Evolutionary conservation across 805 yeast species (phyloP), one percentile per base, ranked within the genome.

Genomic region (Saturnispora sekii): DNA sequence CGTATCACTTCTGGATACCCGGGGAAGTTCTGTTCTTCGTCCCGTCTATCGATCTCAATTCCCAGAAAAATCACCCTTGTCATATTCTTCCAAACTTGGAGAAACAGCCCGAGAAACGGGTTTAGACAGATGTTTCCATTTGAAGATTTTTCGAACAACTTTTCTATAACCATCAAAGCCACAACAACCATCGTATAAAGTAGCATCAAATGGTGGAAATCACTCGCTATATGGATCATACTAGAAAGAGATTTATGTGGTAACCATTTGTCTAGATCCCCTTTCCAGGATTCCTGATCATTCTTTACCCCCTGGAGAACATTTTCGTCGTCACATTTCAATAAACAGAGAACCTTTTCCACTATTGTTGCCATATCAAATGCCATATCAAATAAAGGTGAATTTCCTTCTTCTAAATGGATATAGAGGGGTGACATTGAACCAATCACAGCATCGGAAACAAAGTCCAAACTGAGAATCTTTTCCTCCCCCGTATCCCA

Each of bases 31-130:
- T 57, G 57, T 36, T 65, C 68, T 54, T 73, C 81, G 44, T 70
- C 69, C 43, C 70, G 51, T 49, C 81, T 59, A 53, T 77, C 82
- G 31, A 76, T 69, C 52, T 79, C 84, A 6, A 83, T 60, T 0
- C 86, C 85, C 7, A 77, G 60, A 9, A 75, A 59, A 1, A 83
- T 69, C 2, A 79, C 68, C 47, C 70, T 71, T 2, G 88, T 79
- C 53, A 77, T 76, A 35, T 74, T 70, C 52, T 80, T 79, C 90
- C 93, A 84, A 5, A 76, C 55, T 39, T 75, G 74, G 9, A 81
- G 62, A 48, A 79, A 73, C 39, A 70, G 67, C 16, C 73, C 73
- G 39, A 77, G 55, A 53, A 79, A 84, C 16, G 93, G 93, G 53
- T 81, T 81, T 41, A 75, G 50, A 16, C 72, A 67, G 6, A 73